A percentile compares a stretch with the other conserved stretches of the same genome.
Evolutionary conservation across 768 basidiomycete species (phyloP).

Genomic region (Rhodocollybia butyracea): DNA sequence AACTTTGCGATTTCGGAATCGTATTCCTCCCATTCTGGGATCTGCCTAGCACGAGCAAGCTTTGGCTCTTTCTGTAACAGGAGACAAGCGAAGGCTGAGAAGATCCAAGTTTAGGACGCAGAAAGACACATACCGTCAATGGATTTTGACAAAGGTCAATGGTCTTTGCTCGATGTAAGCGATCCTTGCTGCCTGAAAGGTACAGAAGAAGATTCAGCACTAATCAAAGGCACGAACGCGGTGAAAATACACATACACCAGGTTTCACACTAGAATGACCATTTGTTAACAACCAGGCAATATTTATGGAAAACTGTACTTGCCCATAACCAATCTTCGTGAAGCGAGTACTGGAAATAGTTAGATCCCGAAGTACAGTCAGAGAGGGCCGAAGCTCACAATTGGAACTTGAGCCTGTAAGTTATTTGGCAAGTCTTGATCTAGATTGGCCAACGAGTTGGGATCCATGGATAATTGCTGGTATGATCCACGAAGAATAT

Average conservation of each 20-base stretch:
- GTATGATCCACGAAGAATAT: slow-evolving; percentile 87
- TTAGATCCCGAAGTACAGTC: slow-evolving; percentile 2
- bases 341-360: slow-evolving; percentile 67
- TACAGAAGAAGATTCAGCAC: background rate
- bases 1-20: slow-evolving; percentile 88
- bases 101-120: background rate
- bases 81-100: background rate
- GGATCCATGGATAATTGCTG: slow-evolving; percentile 94
- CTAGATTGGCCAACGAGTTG: slow-evolving; percentile 88
- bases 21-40: slow-evolving; percentile 97
- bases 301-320: slow-evolving; percentile 10
- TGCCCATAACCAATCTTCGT: slow-evolving; percentile 97
- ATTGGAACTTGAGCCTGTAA: slow-evolving; percentile 91
- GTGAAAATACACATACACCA: slow-evolving; percentile 76
- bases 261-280: slow-evolving; percentile 77
- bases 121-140: slow-evolving; percentile 63
- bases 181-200: slow-evolving; percentile 71
- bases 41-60: slow-evolving; percentile 85
- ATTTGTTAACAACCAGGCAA: background rate
- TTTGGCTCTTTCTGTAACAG: slow-evolving; percentile 92
- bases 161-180: slow-evolving; percentile 77
- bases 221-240: background rate
- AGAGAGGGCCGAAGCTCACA: slow-evolving; percentile 42
- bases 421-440: slow-evolving; percentile 98
- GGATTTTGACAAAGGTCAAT: slow-evolving; percentile 98